Conservation (phyloP, 768 basidiomycete species). For the Leucogyrophana mollusca region DNA sequence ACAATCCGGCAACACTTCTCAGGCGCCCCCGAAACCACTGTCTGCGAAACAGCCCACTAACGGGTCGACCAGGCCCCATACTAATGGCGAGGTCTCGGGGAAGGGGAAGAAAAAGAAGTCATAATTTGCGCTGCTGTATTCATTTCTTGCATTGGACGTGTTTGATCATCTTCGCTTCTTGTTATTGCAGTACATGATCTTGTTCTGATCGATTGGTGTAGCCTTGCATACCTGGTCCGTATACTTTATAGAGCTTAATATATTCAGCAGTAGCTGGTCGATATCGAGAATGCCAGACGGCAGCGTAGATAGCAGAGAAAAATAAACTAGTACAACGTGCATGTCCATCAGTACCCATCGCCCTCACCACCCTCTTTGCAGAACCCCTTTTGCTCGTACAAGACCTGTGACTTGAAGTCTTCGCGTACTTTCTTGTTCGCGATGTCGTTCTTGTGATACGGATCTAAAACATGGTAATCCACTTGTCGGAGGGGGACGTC, state of each 20-base stretch:
- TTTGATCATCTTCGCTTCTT: constrained; percentile 13
- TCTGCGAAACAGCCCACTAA: constrained; percentile 40
- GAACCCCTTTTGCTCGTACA: constrained; percentile 86
- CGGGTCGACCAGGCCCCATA: constrained; percentile 43
- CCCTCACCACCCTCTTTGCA: constrained; percentile 96
- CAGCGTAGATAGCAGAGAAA: constrained; percentile 4
- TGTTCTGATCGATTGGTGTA: constrained; percentile 12
- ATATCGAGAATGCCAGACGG: constrained; percentile 3
- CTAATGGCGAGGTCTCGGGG: constrained; percentile 45
- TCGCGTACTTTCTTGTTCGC: constrained; percentile 79
- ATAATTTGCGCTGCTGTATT: constrained; percentile 18
- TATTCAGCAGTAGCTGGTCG: no score
- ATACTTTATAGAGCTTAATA: no score
- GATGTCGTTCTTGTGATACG: constrained; percentile 71
- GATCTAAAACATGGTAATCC: constrained; percentile 66
- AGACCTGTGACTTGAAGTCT: constrained; percentile 75
- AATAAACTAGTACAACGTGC: constrained; percentile 14
- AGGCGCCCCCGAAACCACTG: constrained; percentile 29
- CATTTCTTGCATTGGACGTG: constrained; percentile 12
- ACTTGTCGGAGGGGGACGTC: constrained; percentile 77
- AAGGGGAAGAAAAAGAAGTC: constrained; percentile 59
- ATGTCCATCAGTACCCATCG: constrained; percentile 72
- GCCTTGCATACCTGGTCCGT: no score
- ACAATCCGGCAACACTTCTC: constrained; percentile 35
- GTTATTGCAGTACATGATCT: constrained; percentile 9